A percentile compares a stretch with the other conserved stretches of the same genome.
phyloP scores from a whole-genome alignment of 2,329 filamentous ascomycete species.

The Sporothrix luriei region DNA sequence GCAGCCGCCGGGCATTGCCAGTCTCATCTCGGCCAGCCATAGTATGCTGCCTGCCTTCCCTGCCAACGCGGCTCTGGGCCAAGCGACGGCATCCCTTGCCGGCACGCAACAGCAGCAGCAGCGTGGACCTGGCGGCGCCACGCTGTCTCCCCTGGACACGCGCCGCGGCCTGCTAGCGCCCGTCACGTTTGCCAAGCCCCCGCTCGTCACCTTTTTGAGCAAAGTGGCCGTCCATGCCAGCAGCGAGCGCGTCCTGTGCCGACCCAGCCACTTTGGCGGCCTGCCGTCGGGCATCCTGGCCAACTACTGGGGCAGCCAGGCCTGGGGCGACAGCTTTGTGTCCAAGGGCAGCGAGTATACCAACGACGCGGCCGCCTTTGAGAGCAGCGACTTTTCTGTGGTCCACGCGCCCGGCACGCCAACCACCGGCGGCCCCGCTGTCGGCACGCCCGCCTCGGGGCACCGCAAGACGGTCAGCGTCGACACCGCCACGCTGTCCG shows the following conservation, averaged over 20 bases:
- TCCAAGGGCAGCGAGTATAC: conserved; percentile 2
- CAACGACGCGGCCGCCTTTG: conserved; percentile 33
- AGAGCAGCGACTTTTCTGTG: conserved; percentile 40
- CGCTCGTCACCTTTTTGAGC: conserved; percentile 81
- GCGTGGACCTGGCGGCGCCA: conserved; percentile 32
- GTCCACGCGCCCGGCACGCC: conserved; percentile 8
- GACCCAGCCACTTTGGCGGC: conserved; percentile 65
- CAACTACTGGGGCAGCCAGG: conserved; percentile 89
- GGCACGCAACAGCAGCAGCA: conserved; percentile 28
- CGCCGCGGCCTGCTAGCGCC: conserved; percentile 72
- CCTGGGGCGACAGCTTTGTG: conserved; percentile 59
- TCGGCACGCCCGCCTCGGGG: conserved; percentile 37
- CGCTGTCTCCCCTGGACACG: conserved; percentile 49
- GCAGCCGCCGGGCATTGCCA: conserved; percentile 69
- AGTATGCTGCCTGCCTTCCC: conserved; percentile 66
- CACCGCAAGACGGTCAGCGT: conserved; percentile 53
- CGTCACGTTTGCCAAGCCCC: conserved; percentile 77
- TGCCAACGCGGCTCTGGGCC: no score
- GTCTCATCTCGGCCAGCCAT: conserved; percentile 82
- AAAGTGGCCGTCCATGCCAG: conserved; percentile 80
- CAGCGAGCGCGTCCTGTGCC: conserved; percentile 68
- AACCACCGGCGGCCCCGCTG: conserved; percentile 36
- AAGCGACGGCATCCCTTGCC: conserved; percentile 11
- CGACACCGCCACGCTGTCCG: conserved; percentile 44
- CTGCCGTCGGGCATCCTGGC: conserved; percentile 86